Evolutionary conservation across 257 asterid genomes (phyloP), one percentile per base, ranked within the genome.

Genomic region (Solanum appendiculatum): DNA sequence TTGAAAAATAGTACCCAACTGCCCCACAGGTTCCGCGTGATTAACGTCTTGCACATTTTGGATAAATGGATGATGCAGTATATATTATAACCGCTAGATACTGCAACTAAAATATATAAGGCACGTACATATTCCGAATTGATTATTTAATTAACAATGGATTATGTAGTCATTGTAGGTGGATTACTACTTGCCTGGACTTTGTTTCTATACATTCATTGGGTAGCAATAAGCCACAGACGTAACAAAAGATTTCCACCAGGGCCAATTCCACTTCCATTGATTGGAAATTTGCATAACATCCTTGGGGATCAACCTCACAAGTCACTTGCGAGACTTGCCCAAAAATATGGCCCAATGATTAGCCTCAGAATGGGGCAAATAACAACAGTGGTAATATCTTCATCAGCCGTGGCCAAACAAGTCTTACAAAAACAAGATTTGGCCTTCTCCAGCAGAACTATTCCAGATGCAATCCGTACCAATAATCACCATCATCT

Each of bases 161-260:
- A 88, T 73, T 88, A 60, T 78, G 51, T 85, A n/a, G 84, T 78
- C 25, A 40, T 87, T 36, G 91, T 91, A 0, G 85, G 95, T 7
- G 96, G 93, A 25, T 87, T 88, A 16, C 90, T 95, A 6, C 90
- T 95, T 7, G 84, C 88, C 81, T 64, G 84, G 37, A 85, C 81
- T 40, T 46, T 90, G 29, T 4, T 42, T 25, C 83, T 75, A 36
- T 86, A 33, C 69, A 39, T 82, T 37, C 44, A 34, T 86, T 56
- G 25, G 9, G 82, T 86, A 40, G 33, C 78, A 33, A 86, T 82
- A 66, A 84, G 33, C 10, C n/a, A 48, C 6, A 20, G 58, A 63
- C 84, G 88, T 14, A 88, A 87, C 3, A 58, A 60, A 80, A 86
- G 25, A 1, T 80, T 86, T 60, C 88, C 89, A 31, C 87, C 89